Percentiles rank a stretch among this genome's conserved stretches.
Evolutionary conservation across 495 filamentous ascomycete species (phyloP).

Genomic region (Podospora tetraspora): DNA sequence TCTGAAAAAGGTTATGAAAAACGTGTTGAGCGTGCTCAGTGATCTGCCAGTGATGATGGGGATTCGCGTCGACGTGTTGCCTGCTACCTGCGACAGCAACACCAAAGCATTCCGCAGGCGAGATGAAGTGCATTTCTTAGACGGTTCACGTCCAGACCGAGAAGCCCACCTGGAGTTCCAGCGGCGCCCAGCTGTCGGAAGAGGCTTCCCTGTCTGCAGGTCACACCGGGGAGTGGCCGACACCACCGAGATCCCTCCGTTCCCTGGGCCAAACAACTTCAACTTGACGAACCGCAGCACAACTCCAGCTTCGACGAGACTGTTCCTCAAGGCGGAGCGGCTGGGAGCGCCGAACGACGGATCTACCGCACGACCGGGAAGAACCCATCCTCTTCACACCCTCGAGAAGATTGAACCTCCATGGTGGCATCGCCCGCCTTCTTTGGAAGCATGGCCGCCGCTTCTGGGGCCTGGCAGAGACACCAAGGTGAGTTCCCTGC

Average conservation of each 20-base stretch:
- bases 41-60: neutral
- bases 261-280: neutral
- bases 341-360: neutral
- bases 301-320: neutral
- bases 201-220: neutral
- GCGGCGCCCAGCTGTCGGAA: neutral
- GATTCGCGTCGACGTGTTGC: neutral
- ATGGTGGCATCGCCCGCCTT: neutral
- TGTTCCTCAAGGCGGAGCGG: neutral
- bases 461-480: neutral
- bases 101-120: neutral
- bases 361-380: too few relatives aligned
- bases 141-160: neutral
- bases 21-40: neutral
- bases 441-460: neutral
- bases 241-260: neutral
- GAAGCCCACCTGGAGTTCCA: neutral
- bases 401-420: neutral
- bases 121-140: neutral
- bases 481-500: neutral
- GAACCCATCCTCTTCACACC: neutral
- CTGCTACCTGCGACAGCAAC: neutral
- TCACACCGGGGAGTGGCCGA: neutral
- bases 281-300: neutral
- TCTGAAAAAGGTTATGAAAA: neutral